Conservation (phyloP, 257 asterid species). For the Scutellaria baicalensis region DNA sequence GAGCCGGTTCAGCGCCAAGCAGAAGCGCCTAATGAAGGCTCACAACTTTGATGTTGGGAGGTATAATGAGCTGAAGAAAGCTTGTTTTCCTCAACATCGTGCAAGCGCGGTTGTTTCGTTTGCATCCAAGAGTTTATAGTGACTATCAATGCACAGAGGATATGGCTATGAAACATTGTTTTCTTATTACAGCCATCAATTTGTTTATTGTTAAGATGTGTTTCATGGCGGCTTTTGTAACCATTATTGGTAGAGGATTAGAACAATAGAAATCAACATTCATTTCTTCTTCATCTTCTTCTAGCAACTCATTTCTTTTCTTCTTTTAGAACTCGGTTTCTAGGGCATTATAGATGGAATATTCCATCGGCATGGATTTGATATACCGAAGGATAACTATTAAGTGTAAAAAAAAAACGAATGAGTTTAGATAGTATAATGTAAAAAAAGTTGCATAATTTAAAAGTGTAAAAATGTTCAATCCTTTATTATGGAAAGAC, state of each 20-base stretch:
- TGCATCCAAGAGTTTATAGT: conserved; percentile 4
- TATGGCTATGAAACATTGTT: background rate
- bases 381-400: no score
- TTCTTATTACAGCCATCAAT: background rate
- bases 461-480: no score
- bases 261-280: background rate
- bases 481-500: no score
- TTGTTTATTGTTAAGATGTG: background rate
- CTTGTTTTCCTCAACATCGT: conserved; percentile 21
- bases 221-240: conserved; percentile 20
- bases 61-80: conserved; percentile 55
- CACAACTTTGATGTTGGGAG: conserved; percentile 47
- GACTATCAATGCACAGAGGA: background rate
- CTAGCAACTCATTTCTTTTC: no score
- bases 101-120: background rate
- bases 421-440: no score
- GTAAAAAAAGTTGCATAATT: no score
- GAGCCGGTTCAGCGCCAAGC: conserved; percentile 66
- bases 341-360: no score
- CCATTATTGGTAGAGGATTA: conserved; percentile 12
- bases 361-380: no score
- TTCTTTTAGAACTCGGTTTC: no score
- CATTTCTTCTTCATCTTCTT: no score
- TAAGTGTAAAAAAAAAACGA: no score
- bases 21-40: conserved; percentile 52